Percentiles rank a stretch among this genome's conserved stretches.
Evolutionary conservation across 2,329 filamentous ascomycete genomes (phyloP).

Genomic region (Cyanodermella asteris): DNA sequence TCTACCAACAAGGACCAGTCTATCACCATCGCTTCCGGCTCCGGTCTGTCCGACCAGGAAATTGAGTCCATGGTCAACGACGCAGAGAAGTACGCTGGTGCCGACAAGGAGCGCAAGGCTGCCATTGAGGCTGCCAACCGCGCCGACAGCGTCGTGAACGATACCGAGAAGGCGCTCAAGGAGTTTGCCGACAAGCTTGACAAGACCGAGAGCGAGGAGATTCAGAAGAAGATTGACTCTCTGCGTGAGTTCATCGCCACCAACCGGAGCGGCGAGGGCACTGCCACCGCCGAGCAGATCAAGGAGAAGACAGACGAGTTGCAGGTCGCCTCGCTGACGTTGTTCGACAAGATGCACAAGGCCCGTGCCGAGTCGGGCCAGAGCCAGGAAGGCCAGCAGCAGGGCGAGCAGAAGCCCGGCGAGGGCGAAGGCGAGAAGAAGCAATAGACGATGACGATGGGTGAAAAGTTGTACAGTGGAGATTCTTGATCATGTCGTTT

Average conservation of each 20-base stretch:
- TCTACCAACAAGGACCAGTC: constrained; percentile 98
- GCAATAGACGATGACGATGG: constrained; percentile 21
- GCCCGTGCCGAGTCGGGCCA: constrained; percentile 48
- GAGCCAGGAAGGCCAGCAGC: constrained; percentile 7
- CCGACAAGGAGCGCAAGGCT: constrained; percentile 90
- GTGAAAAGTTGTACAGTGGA: neutral
- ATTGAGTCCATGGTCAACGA: constrained; percentile 96
- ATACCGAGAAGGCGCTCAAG: constrained; percentile 95
- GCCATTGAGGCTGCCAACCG: constrained; percentile 94
- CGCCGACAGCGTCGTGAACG: constrained; percentile 85
- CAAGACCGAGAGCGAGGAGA: constrained; percentile 81
- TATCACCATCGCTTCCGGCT: constrained; percentile 95
- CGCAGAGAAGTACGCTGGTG: constrained; percentile 86
- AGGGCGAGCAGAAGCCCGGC: constrained; percentile 7
- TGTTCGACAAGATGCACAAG: constrained; percentile 99
- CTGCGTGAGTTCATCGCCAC: constrained; percentile 82
- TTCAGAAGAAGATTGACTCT: constrained; percentile 75
- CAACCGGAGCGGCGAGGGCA: constrained; percentile 81
- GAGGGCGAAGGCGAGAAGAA: constrained; percentile 14
- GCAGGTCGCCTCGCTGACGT: constrained; percentile 80
- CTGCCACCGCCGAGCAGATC: constrained; percentile 70
- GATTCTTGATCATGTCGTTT: too few relatives aligned
- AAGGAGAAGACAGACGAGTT: constrained; percentile 98
- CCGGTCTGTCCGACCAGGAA: constrained; percentile 81
- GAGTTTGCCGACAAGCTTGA: constrained; percentile 91